Evolutionary conservation across 2,329 filamentous ascomycete species (phyloP), one percentile per base, ranked within the genome.

Genomic region (Colletotrichum endophyticum): DNA sequence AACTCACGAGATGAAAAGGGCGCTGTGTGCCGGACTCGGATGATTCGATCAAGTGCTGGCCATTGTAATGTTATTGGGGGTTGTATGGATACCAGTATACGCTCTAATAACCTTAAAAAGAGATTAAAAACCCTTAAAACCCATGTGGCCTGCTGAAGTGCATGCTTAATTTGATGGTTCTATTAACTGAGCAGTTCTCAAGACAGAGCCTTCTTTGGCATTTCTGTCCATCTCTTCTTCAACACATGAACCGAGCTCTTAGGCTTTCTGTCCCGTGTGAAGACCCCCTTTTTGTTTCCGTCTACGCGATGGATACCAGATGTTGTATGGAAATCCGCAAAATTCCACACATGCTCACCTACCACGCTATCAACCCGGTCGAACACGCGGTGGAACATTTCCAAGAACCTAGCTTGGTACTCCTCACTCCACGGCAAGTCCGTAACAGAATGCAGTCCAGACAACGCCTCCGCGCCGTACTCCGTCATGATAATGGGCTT

Each of bases 401-500:
- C 78, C 16, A 84, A 68, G 25, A 82, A 63, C 9, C 67, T 13
- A 1, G 72, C 67, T 70, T 83, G 81, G 70, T 79, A 83, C 73
- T 83, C 82, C 64, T 84, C 81, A 27, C 79, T 81, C 81, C 81
- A 83, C 4, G 79, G 80, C 6, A 82, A 53, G 9, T 78, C 79
- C 1, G 72, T 34, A 1, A 81, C 73, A 5, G 81, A 76, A 68
- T 83, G 82, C 22, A 83, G 59, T 0, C 82, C 82, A 0, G 82
- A 74, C 6, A 81, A 22, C 0, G 81, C 81, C 62, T 83, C 82
- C 1, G 80, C 81, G 1, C 82, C 82, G 27, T 83, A 83, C 71
- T 83, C 82, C 3, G 78, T 74, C 73, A 83, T 81, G 32, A 83
- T 73, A 25, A 83, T 83, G 1, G 82, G 82, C 72, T 81, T 82